Percentiles rank a stretch among this genome's conserved stretches.
These are phyloP conservation scores for Chondrostereum purpureum DNA, from an alignment of 1,284 basidiomycete species.

Conservation along the genomic window DNA sequence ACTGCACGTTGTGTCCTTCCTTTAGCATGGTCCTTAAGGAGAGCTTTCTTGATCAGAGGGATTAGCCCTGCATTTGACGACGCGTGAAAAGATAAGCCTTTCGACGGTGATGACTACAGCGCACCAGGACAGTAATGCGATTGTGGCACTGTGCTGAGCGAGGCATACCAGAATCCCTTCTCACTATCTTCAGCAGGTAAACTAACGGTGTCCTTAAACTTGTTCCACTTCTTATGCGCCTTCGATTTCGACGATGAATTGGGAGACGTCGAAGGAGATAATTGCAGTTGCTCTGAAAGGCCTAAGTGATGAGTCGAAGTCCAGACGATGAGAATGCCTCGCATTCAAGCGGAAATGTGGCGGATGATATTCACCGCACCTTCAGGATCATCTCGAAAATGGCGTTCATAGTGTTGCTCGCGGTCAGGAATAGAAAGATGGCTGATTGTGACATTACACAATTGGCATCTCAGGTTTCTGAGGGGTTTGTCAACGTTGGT, in stretches of 20 bases:
- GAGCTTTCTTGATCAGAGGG: slow-evolving; percentile 49
- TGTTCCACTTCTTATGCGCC: slow-evolving; percentile 8
- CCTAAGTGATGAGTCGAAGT: neutral
- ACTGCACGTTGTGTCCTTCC: slow-evolving; percentile 53
- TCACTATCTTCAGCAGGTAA: slow-evolving; percentile 21
- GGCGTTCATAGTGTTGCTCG: slow-evolving; percentile 42
- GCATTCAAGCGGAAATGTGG: neutral
- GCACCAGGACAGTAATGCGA: slow-evolving; percentile 67
- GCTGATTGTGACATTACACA: slow-evolving; percentile 41
- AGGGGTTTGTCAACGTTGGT: too few relatives aligned
- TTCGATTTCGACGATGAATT: slow-evolving; percentile 4
- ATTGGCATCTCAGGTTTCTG: slow-evolving; percentile 30
- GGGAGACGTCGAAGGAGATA: neutral
- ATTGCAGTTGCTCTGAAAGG: neutral
- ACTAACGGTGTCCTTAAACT: slow-evolving; percentile 13
- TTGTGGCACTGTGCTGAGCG: slow-evolving; percentile 45
- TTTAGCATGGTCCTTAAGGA: slow-evolving; percentile 45
- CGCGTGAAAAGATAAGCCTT: neutral
- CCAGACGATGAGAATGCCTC: neutral
- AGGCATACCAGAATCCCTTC: slow-evolving; percentile 62
- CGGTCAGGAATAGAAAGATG: slow-evolving; percentile 28
- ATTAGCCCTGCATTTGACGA: slow-evolving; percentile 73
- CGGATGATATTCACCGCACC: neutral
- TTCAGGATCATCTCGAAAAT: slow-evolving; percentile 25
- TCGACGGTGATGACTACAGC: slow-evolving; percentile 8